Evolutionary conservation across 1,139 yeast species (phyloP).

Genomic region (Yamadazyma jaroonii): DNA sequence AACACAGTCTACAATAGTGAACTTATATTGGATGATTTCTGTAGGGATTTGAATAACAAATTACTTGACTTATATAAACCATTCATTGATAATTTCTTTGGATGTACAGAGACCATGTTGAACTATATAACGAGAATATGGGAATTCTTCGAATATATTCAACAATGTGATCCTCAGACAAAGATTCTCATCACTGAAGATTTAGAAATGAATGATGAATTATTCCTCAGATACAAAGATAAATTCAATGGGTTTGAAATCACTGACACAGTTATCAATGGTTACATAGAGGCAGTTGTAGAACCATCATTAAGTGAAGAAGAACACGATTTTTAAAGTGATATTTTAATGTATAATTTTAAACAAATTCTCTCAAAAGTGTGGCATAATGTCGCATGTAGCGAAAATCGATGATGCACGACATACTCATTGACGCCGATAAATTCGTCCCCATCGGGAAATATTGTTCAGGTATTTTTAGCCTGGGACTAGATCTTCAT

Average conservation of each 20-base stretch:
- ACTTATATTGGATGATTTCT: constrained; percentile 8
- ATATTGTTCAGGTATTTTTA: too few relatives aligned
- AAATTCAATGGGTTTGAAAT: constrained; percentile 24
- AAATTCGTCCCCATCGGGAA: too few relatives aligned
- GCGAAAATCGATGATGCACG: too few relatives aligned
- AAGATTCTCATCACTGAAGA: constrained; percentile 18
- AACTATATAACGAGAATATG: constrained; percentile 26
- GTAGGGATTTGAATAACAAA: constrained; percentile 9
- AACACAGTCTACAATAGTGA: constrained; percentile 6
- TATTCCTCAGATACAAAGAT: constrained; percentile 17
- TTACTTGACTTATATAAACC: constrained; percentile 15
- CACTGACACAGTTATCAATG: constrained; percentile 20
- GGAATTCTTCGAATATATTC: constrained; percentile 25
- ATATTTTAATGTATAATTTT: too few relatives aligned
- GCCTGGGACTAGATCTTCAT: too few relatives aligned
- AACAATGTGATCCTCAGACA: constrained; percentile 8
- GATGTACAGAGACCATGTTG: constrained; percentile 26
- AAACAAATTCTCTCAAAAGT: too few relatives aligned
- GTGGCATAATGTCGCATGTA: too few relatives aligned
- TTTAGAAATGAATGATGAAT: constrained; percentile 19
- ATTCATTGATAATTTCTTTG: constrained; percentile 25
- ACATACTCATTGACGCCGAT: too few relatives aligned
- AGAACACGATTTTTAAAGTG: too few relatives aligned
- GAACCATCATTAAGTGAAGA: constrained; percentile 12
- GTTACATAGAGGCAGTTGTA: constrained; percentile 25